phyloP scores from a whole-genome alignment of 257 asterid genomes.

The Scutellaria galericulata region DNA sequence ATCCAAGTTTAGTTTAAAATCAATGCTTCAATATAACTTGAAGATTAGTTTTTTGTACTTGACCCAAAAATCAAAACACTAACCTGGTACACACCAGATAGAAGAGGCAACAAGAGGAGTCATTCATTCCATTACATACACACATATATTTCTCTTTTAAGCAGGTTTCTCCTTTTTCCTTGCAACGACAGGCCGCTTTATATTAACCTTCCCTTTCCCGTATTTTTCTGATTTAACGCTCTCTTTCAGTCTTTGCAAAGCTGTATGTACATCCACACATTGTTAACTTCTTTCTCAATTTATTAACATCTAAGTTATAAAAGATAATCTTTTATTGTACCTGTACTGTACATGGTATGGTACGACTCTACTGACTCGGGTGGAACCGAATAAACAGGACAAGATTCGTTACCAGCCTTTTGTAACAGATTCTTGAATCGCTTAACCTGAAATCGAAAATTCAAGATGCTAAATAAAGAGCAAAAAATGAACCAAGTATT shows the following conservation, averaged over 20 bases:
- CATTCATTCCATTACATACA: neutral
- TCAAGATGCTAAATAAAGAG: neutral
- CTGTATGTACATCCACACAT: slow-evolving; percentile 45
- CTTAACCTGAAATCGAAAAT: slow-evolving; percentile 56
- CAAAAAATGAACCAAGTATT: neutral
- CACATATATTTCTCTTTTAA: slow-evolving; percentile 21
- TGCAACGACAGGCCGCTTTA: slow-evolving; percentile 34
- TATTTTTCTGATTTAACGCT: slow-evolving; percentile 55
- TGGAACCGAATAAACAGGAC: slow-evolving; percentile 61
- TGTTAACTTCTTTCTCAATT: neutral
- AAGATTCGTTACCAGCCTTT: slow-evolving; percentile 69
- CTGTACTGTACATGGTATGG: slow-evolving; percentile 54
- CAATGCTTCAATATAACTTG: too few species aligned
- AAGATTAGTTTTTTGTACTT: too few species aligned
- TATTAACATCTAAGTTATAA: neutral
- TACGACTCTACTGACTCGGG: slow-evolving; percentile 66
- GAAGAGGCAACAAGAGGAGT: neutral
- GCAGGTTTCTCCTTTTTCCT: slow-evolving; percentile 39
- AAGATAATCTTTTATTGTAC: slow-evolving; percentile 35
- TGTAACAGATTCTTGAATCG: slow-evolving; percentile 64
- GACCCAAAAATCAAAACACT: neutral
- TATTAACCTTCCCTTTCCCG: slow-evolving; percentile 46
- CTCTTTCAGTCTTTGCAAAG: slow-evolving; percentile 75
- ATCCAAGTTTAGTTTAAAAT: too few species aligned
- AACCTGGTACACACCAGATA: neutral